phyloP scores from a whole-genome alignment of 257 asterid species.

The Echium plantagineum region DNA sequence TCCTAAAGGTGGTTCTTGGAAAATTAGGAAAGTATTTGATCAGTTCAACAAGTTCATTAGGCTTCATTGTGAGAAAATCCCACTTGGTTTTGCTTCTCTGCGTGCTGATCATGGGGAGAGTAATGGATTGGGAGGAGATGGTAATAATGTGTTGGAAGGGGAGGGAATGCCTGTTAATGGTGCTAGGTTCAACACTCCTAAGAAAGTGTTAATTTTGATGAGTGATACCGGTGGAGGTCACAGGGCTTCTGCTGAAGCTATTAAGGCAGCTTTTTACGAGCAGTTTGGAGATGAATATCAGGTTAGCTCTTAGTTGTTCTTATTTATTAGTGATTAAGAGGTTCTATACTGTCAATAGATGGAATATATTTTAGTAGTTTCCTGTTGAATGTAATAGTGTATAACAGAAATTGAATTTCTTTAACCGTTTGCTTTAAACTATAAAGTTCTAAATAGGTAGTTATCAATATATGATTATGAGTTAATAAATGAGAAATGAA shows the following conservation, averaged over 20 bases:
- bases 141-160: slow-evolving; percentile 39
- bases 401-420: too few species aligned
- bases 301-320: slow-evolving; percentile 24
- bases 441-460: too few species aligned
- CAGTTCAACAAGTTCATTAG: slow-evolving; percentile 64
- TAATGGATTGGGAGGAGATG: slow-evolving; percentile 44
- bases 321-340: neutral
- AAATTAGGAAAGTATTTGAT: slow-evolving; percentile 37
- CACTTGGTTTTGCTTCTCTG: slow-evolving; percentile 75
- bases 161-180: slow-evolving; percentile 38
- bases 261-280: slow-evolving; percentile 74
- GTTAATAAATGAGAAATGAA: too few species aligned
- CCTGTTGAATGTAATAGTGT: neutral
- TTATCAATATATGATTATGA: too few species aligned
- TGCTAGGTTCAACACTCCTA: slow-evolving; percentile 32
- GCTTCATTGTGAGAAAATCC: slow-evolving; percentile 70
- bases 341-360: slow-evolving; percentile 3
- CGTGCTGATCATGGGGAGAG: slow-evolving; percentile 34
- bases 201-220: slow-evolving; percentile 83
- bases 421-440: too few species aligned
- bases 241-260: slow-evolving; percentile 99
- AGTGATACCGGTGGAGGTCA: slow-evolving; percentile 99
- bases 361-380: neutral
- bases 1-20: slow-evolving; percentile 41
- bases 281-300: slow-evolving; percentile 84